Base-by-base conservation (phyloP, 495 filamentous ascomycete genomes). In the Penicillium manginii region DNA sequence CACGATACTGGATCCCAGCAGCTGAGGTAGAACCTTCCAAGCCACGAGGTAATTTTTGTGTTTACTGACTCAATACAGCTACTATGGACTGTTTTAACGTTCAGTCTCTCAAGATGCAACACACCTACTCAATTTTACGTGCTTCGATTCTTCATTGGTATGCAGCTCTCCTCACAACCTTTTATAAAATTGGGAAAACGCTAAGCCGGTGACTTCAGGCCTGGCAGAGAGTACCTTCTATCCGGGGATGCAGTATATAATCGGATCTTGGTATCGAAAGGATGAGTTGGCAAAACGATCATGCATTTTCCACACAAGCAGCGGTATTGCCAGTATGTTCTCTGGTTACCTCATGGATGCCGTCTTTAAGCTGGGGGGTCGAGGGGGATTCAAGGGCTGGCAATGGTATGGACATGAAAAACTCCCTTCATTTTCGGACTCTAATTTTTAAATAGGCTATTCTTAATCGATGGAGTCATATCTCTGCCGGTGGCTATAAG, bases 281-380 rank as follows among this genome's bases (percentile, higher is more conserved):
- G 70, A 81, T 72, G 69, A 86, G 68, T 55, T 87, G 55, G 76
- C 83, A 52, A 76, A 85, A 58, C 73, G 86, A 15, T 81, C 81
- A n/a, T 86, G 83, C 53, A 86, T 89, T 32, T 86, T 88, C 66
- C 82, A 86, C 40, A 80, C 81, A 0, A 80, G 73, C 52, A 77
- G 82, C 29, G 74, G 77, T 17, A 76, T 86, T 50, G 79, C 79
- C 47, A 65, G 70, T 42, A 84, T 87, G 81, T 82, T 86, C 58
- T 83, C 79, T 0, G 84, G 84, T 7, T 84, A 77, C 51, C 73
- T 89, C 1, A 80, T 84, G 78, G 75, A 82, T 0, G 83, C 77
- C 0, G 83, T 83, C 10, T 83, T 82, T 58, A 68, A 69, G 33
- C 76, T 74, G 61, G 81, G 73, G 19, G 84, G 83, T 2, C 59